Evolutionary conservation across 2,329 filamentous ascomycete species (phyloP), one percentile per base, ranked within the genome.

Genomic region (Fusarium beomiforme): DNA sequence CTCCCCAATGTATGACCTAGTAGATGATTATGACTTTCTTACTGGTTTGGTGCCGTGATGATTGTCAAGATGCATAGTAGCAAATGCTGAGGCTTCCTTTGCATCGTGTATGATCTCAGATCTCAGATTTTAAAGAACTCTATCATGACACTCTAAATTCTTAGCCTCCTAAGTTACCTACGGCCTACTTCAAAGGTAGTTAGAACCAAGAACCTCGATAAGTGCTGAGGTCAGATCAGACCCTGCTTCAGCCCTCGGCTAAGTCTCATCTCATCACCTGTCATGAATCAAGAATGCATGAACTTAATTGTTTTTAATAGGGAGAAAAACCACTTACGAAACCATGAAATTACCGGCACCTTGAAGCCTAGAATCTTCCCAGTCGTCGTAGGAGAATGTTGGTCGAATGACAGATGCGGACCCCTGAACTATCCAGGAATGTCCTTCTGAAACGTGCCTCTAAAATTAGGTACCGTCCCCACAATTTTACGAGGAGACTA

Each of bases 401-500:
- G 19, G 23, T 50, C 23, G 47, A 44, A 31, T 54, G 46, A 59
- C 33, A 50, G 31, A 43, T 36, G 39, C 44, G 31, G 44, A 57
- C 69, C 69, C 69, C 60, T 71, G 60, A 62, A 57, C 57, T 46
- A 44, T 36, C 59, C 65, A 71, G 59, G 64, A 59, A 49, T 36
- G 36, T 54, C 44, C 59, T 51, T 63, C 69, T 72, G 69, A 72
- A 72, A 72, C 69, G 56, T 41, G 57, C 69, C 65, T 72, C 69
- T 71, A 70, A 67, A 61, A 70, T 72, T 67, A 67, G 64, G 37
- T 68, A 56, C 56, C 49, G 47, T 49, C 69, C 43, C 64, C 64
- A 67, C 64, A 46, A 46, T 33, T 62, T 29, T 67, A 72, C 53
- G 69, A 72, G 57, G 41, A 56, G 36, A 47, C 36, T 17, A 47